Evolutionary conservation across 371 early-diverging fungal genomes (phyloP).

Genomic region (Mortierella sp.): DNA sequence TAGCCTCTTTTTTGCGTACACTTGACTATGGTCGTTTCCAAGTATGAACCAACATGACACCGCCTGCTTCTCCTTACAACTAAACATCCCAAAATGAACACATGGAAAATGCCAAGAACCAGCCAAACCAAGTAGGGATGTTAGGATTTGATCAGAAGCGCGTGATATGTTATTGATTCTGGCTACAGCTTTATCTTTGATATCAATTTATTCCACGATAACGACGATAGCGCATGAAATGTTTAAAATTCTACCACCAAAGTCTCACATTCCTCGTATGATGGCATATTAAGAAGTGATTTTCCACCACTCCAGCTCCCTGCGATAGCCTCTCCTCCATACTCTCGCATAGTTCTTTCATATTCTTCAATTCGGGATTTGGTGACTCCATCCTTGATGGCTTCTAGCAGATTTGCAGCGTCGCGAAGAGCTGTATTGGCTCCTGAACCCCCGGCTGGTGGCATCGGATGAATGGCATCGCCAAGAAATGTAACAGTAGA

Average conservation of each 20-base stretch:
- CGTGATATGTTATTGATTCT: too few species aligned
- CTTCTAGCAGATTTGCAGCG: conserved; percentile 12
- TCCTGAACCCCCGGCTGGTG: conserved; percentile 18
- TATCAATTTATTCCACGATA: not conserved
- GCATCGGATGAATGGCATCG: conserved; percentile 23
- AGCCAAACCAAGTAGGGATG: too few species aligned
- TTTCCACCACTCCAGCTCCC: conserved; percentile 18
- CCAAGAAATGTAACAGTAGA: conserved; percentile 16
- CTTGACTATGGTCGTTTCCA: too few species aligned
- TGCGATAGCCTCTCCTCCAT: conserved; percentile 10
- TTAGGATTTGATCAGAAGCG: too few species aligned
- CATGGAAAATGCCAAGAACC: too few species aligned
- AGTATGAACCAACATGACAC: too few species aligned
- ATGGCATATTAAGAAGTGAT: conserved; percentile 11
- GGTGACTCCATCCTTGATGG: conserved; percentile 15
- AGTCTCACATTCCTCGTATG: conserved; percentile 13
- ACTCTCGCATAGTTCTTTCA: conserved; percentile 10
- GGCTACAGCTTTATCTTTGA: too few species aligned
- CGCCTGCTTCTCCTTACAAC: too few species aligned
- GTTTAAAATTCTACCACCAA: not conserved
- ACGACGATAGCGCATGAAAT: not conserved
- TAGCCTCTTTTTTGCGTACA: too few species aligned
- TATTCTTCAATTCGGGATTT: conserved; percentile 11
- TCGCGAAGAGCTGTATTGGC: conserved; percentile 30
- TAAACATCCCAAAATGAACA: too few species aligned